Evolutionary conservation across 1,139 yeast genomes (phyloP), one percentile per base, ranked within the genome.

Genomic region (Hyphopichia burtonii): DNA sequence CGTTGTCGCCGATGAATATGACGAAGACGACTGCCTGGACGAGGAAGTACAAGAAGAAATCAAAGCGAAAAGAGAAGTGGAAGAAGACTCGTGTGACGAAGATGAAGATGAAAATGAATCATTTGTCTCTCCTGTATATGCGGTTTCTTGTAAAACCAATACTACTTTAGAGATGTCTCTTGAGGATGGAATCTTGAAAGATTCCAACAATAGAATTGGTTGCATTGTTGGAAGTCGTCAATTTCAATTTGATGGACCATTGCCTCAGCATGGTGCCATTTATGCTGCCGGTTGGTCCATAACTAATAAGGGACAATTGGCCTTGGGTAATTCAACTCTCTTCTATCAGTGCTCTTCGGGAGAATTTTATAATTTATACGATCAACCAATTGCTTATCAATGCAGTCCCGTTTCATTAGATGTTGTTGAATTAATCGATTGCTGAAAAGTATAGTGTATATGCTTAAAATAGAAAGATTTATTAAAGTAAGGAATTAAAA

Each of bases 311-410:
- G 76, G 75, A 3, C 59, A 61, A 45, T 60, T 72, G 45, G 66
- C 70, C 8, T 55, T 71, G 36, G 76, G 76, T 23, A 48, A 59
- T 40, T 55, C 59, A 27, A 55, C 65, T 2, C 53, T 54, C 31
- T 72, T 73, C 46, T 71, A 57, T 49, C 75, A 71, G 55, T 73
- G 78, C 57, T 63, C 70, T 30, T 66, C 74, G 5, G 78, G 77
- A 2, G 68, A 65, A 34, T 69, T 63, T 50, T 71, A 63, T 53
- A 72, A 72, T 44, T 54, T 73, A 38, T 71, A 71, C 48, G 70
- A 69, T 43, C 43, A 49, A 37, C 51, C 57, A 18, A 64, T 67
- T 42, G 71, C 56, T 11, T 48, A 40, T 23, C 64, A 67, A 43
- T 69, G 75, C 46, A 57, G 56, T 27, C 68, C 71, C n/a, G 72